Base-by-base conservation (phyloP, 176 grass and related monocot species). In the Chrysopogon serrulatus region DNA sequence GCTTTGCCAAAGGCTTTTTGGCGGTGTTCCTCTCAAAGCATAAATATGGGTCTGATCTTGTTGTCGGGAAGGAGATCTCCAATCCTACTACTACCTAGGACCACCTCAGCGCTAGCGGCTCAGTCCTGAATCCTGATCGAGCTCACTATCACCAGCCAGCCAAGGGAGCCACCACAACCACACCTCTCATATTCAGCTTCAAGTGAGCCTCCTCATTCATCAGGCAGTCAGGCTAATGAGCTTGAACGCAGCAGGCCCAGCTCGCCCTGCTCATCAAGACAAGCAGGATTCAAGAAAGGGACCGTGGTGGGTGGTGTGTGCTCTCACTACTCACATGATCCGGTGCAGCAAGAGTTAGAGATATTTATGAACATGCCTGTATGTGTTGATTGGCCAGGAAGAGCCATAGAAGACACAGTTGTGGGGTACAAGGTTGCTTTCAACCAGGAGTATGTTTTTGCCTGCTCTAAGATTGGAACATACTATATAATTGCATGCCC, bases 41-140 rank as follows among this genome's bases (percentile, higher is more conserved):
- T 89, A 84, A 89, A 84, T 80, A 80, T 61, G 87, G 87, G 82
- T 34, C 68, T 84, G 87, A 89, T 89, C 87, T 74, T 89, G 87
- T 76, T 89, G 87, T 89, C 87, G 82, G 87, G 76, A n/a, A 62
- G 36, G 59, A 84, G 87, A 89, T 89, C 87, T 83, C 86, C 87
- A 70, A 78, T 84, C 74, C 74, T 81, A 79, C 82, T 31, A 30
- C 51, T 71, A 43, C 43, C 82, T 84, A 89, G 87, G 82, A 89
- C 87, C 87, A 88, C 87, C 68, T 73, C 76, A 65, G 77, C 40
- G 27, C 62, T 10, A 49, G 41, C 70, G 74, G 69, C 69, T 54
- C 43, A 15, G 44, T 65, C 67, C 33, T 74, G 24, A 24, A 14
- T 62, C 59, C 24, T 63, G 27, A 63, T 16, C 56, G 56, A 60